A percentile compares a stretch with the other conserved stretches of the same genome.
These are phyloP conservation scores for Candida succiphila DNA, from an alignment of 805 yeast species.

Conservation along the genomic window DNA sequence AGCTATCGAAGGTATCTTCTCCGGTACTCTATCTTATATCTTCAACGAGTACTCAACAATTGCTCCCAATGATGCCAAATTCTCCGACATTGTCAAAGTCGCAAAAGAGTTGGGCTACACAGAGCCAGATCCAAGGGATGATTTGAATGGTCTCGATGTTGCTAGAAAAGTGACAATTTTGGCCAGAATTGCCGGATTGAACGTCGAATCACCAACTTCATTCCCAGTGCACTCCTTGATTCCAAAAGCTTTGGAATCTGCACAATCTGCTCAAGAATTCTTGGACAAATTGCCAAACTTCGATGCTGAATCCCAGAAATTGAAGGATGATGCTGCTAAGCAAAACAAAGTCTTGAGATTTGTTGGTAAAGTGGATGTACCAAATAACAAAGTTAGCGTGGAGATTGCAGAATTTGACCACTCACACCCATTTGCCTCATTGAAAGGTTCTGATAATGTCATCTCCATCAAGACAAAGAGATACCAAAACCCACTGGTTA, in stretches of 20 bases:
- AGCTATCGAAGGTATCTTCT: conserved; percentile 90
- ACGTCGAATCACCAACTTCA: conserved; percentile 78
- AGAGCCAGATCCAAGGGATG: conserved; percentile 99
- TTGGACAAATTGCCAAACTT: conserved; percentile 71
- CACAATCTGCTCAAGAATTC: conserved; percentile 67
- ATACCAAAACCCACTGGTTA: conserved; percentile 83
- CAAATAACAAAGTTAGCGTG: conserved; percentile 61
- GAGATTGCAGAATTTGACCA: conserved; percentile 81
- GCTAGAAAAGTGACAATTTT: conserved; percentile 97
- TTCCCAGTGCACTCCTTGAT: conserved; percentile 93
- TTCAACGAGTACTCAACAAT: conserved; percentile 86
- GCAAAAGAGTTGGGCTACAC: conserved; percentile 94
- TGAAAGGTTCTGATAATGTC: conserved; percentile 94
- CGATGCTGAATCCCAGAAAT: conserved; percentile 68
- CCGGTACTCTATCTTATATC: conserved; percentile 92
- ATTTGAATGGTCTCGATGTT: conserved; percentile 93
- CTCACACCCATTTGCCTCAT: conserved; percentile 91
- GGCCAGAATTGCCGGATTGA: conserved; percentile 84
- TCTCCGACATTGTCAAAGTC: conserved; percentile 79
- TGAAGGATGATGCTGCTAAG: conserved; percentile 72
- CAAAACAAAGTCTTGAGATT: conserved; percentile 86
- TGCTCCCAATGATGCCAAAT: conserved; percentile 51
- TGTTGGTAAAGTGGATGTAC: conserved; percentile 83
- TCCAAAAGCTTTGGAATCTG: conserved; percentile 74
- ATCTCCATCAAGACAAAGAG: conserved; percentile 86